phyloP scores from a whole-genome alignment of 2,329 filamentous ascomycete species.

The Trichophyton benhamiae region DNA sequence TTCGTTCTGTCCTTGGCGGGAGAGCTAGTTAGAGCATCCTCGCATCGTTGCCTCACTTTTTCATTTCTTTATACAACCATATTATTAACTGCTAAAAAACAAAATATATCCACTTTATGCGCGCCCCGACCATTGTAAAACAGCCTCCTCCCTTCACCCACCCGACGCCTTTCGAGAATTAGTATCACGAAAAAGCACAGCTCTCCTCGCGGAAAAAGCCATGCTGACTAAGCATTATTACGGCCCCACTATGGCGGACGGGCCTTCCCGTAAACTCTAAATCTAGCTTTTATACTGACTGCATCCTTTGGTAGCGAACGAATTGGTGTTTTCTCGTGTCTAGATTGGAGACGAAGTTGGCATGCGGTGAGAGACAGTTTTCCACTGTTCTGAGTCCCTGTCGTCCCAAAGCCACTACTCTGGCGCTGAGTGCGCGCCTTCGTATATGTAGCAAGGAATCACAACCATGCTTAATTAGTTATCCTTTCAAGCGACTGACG shows the following conservation, averaged over 20 bases:
- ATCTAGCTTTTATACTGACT: background rate
- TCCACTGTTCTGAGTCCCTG: no score
- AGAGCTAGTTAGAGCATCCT: background rate
- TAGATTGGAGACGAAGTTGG: background rate
- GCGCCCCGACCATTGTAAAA: no score
- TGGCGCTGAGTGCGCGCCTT: background rate
- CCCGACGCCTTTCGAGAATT: no score
- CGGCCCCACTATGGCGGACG: background rate
- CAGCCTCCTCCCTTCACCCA: no score
- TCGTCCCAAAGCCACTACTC: no score
- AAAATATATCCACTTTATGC: background rate
- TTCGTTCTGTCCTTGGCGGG: background rate
- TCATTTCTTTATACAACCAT: background rate
- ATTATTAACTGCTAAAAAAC: background rate
- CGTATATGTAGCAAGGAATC: background rate
- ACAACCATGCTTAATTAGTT: background rate
- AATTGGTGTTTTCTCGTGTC: background rate
- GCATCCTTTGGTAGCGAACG: background rate
- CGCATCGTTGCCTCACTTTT: background rate
- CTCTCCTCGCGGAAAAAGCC: background rate
- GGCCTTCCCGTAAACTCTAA: constrained; percentile 1
- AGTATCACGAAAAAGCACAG: no score
- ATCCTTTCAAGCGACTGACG: background rate
- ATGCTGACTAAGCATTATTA: background rate
- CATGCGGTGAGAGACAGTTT: no score